A percentile compares a stretch with the other conserved stretches of the same genome.
Conservation (phyloP, 108 stramenopile genomes). For the Skeletonema menzelii region DNA sequence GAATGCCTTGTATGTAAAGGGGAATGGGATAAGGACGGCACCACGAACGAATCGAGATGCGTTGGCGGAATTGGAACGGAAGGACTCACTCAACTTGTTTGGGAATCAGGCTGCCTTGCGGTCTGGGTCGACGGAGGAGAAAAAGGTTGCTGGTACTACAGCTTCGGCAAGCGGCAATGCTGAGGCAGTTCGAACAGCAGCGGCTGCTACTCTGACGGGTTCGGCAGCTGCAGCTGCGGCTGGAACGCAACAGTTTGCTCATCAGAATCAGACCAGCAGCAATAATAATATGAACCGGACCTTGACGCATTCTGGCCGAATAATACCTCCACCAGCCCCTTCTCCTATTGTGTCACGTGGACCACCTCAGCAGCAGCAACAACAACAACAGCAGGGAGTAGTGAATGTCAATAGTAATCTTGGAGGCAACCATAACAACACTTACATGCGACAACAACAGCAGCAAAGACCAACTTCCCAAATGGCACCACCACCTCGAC, state of each 20-base stretch:
- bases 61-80: slow-evolving; percentile 28
- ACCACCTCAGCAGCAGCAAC: neutral
- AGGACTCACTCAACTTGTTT: slow-evolving; percentile 38
- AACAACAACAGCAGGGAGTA: neutral
- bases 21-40: slow-evolving; percentile 36
- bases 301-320: neutral
- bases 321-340: neutral
- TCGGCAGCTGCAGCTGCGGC: neutral
- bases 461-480: neutral
- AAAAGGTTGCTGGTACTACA: neutral
- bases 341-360: neutral
- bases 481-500: slow-evolving; percentile 30
- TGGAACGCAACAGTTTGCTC: neutral
- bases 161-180: neutral
- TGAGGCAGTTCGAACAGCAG: neutral
- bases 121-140: neutral
- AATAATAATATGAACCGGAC: neutral
- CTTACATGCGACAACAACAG: neutral
- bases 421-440: neutral
- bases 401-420: neutral
- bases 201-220: neutral
- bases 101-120: slow-evolving; percentile 33
- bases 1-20: slow-evolving; percentile 53
- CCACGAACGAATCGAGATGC: slow-evolving; percentile 42
- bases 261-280: neutral